Base-by-base conservation (phyloP, 1,139 yeast species). In the Spencermartinsiella ligniputridi region DNA sequence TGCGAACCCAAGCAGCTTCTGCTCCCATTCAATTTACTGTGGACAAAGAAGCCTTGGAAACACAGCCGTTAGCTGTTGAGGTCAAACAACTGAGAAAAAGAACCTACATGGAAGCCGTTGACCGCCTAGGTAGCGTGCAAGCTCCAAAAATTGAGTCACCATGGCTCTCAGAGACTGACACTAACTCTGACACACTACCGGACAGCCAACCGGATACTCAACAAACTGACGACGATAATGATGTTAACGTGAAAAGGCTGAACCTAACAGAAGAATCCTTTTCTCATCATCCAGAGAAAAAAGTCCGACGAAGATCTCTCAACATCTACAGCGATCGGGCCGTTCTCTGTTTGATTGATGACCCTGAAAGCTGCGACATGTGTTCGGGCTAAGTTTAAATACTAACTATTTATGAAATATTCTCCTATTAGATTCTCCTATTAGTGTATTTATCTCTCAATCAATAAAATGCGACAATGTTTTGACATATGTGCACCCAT, bases 1-100 rank as follows among this genome's bases (percentile, higher is more conserved):
- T 88, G 57, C 72, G 96, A 61, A 86, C 95, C 0, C 88, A 81
- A 62, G 92, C 95, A n/a, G 95, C 95, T 3, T 74, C 94, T n/a
- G 77, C 85, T 45, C 92, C 96, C 13, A 86, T 84, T 53, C 89
- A 86, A 63, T 85, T 84, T 55, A 86, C 95, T 1, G 74, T 86
- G 27, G 88, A 83, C 56, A 67, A 69, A 40, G 61, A 65, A 37
- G 61, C 66, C 40, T 74, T 49, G 62, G 66, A 55, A 35, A 54
- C 48, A 36, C 29, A 13, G 19, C 49, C 17, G 35, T 21, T 16
- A 24, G 15, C 8, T 5, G 15, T 15, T 8, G 32, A 27, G 15
- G 32, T 27, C 12, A 45, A 13, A 45, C 25, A 6, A 35, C 35
- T 29, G 39, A 42, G 18, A 16, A 40, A 21, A 20, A 37, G 40